These are phyloP conservation scores for Luvunga scandens DNA, from an alignment of 345 rosid genomes.

Conservation along the genomic window DNA sequence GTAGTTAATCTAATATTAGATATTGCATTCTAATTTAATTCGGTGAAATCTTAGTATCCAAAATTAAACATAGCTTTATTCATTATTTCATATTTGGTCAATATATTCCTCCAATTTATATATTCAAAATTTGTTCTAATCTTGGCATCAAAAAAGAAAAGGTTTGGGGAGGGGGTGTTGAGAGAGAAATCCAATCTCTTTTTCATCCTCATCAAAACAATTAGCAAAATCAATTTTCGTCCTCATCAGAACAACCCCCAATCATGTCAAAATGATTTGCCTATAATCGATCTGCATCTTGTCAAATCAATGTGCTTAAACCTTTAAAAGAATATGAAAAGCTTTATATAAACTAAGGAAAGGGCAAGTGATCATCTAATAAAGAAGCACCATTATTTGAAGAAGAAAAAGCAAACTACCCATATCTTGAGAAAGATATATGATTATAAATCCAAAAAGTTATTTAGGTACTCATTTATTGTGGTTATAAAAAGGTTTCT, in stretches of 20 bases:
- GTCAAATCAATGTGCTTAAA: constrained; percentile 20
- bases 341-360: background rate
- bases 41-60: background rate
- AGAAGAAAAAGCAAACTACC: constrained; percentile 16
- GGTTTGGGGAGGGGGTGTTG: too few relatives aligned
- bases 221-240: background rate
- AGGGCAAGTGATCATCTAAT: constrained; percentile 6
- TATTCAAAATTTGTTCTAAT: background rate
- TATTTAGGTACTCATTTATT: constrained; percentile 18
- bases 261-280: constrained; percentile 17
- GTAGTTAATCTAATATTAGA: background rate
- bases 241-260: background rate
- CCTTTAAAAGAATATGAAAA: constrained; percentile 7
- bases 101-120: background rate
- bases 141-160: background rate
- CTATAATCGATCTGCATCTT: background rate
- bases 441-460: constrained; percentile 30
- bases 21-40: background rate
- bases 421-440: constrained; percentile 27
- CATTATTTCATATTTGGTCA: background rate
- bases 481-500: constrained; percentile 34
- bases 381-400: constrained; percentile 23
- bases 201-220: background rate
- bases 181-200: background rate
- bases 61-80: background rate